A percentile compares a stretch with the other conserved stretches of the same genome.
Conservation (phyloP, 441 rosid genomes). For the Rhodomyrtus psidioides region DNA sequence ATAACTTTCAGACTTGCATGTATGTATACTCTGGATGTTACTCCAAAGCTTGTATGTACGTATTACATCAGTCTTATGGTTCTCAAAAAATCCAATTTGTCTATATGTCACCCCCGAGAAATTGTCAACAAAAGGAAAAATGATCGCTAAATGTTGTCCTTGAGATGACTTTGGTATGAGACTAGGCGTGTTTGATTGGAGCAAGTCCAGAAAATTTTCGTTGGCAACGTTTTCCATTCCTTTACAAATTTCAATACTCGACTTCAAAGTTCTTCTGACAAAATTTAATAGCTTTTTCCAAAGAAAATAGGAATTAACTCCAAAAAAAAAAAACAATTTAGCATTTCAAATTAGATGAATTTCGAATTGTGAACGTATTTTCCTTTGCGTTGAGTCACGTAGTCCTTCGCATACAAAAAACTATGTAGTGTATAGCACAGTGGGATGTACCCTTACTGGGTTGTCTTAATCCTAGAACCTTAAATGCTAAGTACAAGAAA, state of each 20-base stretch:
- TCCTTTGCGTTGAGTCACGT: neutral
- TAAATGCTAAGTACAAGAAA: neutral
- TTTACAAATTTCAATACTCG: neutral
- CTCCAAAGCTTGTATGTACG: neutral
- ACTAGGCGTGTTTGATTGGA: neutral
- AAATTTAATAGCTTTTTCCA: neutral
- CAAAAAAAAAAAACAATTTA: neutral
- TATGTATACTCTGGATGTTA: slow-evolving; percentile 1
- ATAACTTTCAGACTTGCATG: slow-evolving; percentile 5
- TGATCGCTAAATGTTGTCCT: neutral
- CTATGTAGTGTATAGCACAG: neutral
- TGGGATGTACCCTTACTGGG: neutral
- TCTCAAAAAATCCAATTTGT: neutral
- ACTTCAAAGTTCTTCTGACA: neutral
- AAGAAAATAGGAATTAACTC: neutral
- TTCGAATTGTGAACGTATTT: neutral
- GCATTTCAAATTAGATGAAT: neutral
- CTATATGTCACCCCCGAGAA: neutral
- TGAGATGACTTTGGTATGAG: neutral
- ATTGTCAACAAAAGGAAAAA: neutral
- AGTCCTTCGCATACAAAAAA: neutral
- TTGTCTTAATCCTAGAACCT: neutral
- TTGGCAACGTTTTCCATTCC: neutral
- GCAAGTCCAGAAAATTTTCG: neutral
- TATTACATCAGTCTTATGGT: neutral